These are phyloP conservation scores for Chlorella sp. DNA, from an alignment of 139 green algal genomes.

Conservation along the genomic window DNA sequence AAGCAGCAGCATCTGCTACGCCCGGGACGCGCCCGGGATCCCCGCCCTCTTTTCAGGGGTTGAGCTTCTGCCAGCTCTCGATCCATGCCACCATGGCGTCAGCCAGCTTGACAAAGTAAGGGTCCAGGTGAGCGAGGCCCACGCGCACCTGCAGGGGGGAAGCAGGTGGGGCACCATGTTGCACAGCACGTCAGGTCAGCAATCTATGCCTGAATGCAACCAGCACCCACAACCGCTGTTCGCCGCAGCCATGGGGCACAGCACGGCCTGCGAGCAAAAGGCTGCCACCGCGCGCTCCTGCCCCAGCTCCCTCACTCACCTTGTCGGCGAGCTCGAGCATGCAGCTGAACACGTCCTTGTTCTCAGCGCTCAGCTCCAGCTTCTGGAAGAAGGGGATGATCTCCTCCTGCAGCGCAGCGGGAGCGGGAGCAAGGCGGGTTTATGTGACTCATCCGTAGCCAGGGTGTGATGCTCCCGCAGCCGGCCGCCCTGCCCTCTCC, in stretches of 20 bases:
- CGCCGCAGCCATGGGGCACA: too few species aligned
- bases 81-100: slow-evolving; percentile 95
- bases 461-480: too few species aligned
- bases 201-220: too few species aligned
- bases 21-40: too few species aligned
- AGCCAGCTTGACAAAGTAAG: slow-evolving; percentile 96
- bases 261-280: not conserved
- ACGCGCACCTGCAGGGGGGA: slow-evolving; percentile 60
- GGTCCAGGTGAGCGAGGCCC: slow-evolving; percentile 87
- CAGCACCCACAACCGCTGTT: too few species aligned
- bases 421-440: not conserved
- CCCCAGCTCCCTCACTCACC: slow-evolving; percentile 38
- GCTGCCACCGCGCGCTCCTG: not conserved
- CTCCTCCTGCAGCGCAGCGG: slow-evolving; percentile 71
- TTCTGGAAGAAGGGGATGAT: slow-evolving; percentile 95
- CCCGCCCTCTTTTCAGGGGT: not conserved
- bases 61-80: slow-evolving; percentile 37
- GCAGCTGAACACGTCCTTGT: slow-evolving; percentile 66
- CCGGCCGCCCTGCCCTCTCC: not conserved
- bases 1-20: too few species aligned
- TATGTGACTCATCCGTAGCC: too few species aligned
- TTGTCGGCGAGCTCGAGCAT: slow-evolving; percentile 92
- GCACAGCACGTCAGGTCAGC: too few species aligned
- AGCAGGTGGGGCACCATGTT: not conserved
- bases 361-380: slow-evolving; percentile 72